Evolutionary conservation across 2,329 filamentous ascomycete species (phyloP), one percentile per base, ranked within the genome.

Genomic region (Colletotrichum euphorbiae): DNA sequence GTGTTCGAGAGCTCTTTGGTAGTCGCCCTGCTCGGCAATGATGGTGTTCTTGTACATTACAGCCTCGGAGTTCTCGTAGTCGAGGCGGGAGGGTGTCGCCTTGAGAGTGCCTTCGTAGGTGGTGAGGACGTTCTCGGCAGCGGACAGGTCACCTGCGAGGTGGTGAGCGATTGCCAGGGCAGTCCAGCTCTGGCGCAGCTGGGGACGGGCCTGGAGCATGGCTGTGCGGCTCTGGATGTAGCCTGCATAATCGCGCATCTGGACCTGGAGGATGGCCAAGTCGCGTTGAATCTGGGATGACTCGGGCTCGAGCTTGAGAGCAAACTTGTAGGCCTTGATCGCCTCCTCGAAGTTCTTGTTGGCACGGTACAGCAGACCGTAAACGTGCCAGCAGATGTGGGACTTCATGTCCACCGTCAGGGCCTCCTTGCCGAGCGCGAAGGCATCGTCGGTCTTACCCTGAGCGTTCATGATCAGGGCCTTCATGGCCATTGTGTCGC

Each of bases 331-430:
- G 67, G 96, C 97, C 85, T 98, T 98, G 83, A 98, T 98, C 9
- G 97, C 95, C 82, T 98, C 96, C 79, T 98, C 96, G 75, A 97
- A 98, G 81, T 99, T 98, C 86, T 98, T 98, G 77, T 92, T 91
- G 55, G 93, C 91, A 58, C 95, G 91, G 82, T 97, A 98, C 57
- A 99, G 87, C 73, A 99, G 82, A 36, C 97, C 96, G 79, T 98
- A 99, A 69, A 99, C 96, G 80, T 99, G 97, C 96, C 96, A 99
- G 85, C 94, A 98, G 75, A 99, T 94, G 81, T 98, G 95, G 75
- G 94, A 98, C 84, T 97, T 98, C 94, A 99, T 98, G 79, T 98
- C 94, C 75, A 94, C 93, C 73, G 91, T 94, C 74, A 99, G 85
- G 38, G 97, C 96, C 72, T 94, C 88, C 82, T 98, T 99, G 76